These are phyloP conservation scores for Geotrichum phurueaensis DNA, from an alignment of 1,139 yeast species.

Conservation along the genomic window DNA sequence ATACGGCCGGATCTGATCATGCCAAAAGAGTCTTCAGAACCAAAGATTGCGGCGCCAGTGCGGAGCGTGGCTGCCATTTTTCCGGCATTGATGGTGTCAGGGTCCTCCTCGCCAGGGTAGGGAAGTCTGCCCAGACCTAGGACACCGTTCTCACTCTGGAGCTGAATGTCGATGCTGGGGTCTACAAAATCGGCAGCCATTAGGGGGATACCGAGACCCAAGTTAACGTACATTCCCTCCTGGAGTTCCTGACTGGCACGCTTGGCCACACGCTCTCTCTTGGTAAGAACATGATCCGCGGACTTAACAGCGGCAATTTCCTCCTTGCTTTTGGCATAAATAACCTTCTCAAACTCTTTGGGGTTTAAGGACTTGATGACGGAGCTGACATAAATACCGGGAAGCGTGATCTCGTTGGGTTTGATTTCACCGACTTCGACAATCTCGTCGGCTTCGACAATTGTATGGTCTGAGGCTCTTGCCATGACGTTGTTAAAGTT, in stretches of 20 bases:
- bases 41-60: constrained; percentile 42
- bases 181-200: constrained; percentile 41
- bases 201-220: constrained; percentile 46
- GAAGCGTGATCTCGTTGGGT: constrained; percentile 41
- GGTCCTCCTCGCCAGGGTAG: constrained; percentile 38
- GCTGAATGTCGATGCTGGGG: constrained; percentile 34
- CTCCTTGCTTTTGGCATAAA: constrained; percentile 21
- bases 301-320: constrained; percentile 18
- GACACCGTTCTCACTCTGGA: constrained; percentile 45
- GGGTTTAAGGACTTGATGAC: constrained; percentile 37
- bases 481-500: constrained; percentile 43
- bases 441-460: constrained; percentile 43
- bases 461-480: constrained; percentile 38
- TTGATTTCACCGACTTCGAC: constrained; percentile 40
- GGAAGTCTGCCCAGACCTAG: constrained; percentile 45
- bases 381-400: constrained; percentile 39
- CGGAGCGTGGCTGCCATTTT: constrained; percentile 43
- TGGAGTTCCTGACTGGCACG: constrained; percentile 42
- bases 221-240: constrained; percentile 41
- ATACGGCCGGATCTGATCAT: constrained; percentile 44
- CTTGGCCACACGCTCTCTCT: constrained; percentile 37
- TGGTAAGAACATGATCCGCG: constrained; percentile 19
- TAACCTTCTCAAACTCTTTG: constrained; percentile 38
- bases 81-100: constrained; percentile 45
- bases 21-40: constrained; percentile 44